A percentile compares a stretch with the other conserved stretches of the same genome.
Evolutionary conservation across 129 eudicot species (phyloP).

Genomic region (Helianthus tuberosus): DNA sequence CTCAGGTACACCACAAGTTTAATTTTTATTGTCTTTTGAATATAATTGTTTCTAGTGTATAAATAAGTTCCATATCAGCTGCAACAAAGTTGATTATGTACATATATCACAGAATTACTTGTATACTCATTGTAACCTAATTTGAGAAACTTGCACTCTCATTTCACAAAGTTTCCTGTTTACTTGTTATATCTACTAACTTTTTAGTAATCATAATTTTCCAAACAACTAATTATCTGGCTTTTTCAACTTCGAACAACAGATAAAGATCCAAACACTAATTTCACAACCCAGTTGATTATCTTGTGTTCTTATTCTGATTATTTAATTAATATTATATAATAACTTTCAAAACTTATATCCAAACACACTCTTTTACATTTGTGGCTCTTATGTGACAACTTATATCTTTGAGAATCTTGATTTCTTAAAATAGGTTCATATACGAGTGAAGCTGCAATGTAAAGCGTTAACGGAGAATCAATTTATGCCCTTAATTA

Average conservation of each 20-base stretch:
- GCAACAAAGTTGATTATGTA: not conserved
- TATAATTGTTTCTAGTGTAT: no score
- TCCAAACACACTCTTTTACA: conserved; percentile 2
- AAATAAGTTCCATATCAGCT: not conserved
- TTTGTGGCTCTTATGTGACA: not conserved
- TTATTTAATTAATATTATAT: not conserved
- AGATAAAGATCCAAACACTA: not conserved
- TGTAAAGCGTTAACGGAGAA: conserved; percentile 56
- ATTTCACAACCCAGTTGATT: not conserved
- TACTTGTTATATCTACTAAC: not conserved
- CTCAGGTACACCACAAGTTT: conserved; percentile 59
- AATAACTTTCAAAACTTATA: not conserved
- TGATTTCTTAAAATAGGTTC: conserved; percentile 48
- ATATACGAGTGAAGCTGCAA: conserved; percentile 48
- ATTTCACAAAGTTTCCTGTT: not conserved
- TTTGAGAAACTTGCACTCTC: not conserved
- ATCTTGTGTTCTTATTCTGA: not conserved
- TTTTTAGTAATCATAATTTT: no score
- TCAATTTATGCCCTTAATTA: conserved; percentile 69
- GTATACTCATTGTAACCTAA: not conserved
- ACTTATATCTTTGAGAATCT: conserved; percentile 6
- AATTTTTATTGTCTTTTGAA: not conserved
- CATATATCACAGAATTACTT: no score
- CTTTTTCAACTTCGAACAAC: not conserved
- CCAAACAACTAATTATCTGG: not conserved